Base-by-base conservation (phyloP, 805 yeast species). In the Ogataea angusta region DNA sequence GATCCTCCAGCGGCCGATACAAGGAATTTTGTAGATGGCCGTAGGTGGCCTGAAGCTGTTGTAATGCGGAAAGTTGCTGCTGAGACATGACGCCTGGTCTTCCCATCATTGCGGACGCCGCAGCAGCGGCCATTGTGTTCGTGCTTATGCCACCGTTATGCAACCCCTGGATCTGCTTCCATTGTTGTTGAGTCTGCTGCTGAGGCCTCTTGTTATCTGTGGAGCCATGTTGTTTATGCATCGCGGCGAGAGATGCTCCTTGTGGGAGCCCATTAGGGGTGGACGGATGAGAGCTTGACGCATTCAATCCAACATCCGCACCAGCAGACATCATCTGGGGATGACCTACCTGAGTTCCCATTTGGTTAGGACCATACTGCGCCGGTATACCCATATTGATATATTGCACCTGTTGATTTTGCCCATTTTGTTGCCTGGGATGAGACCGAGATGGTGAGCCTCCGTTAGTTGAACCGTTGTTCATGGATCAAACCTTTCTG, bases 31-130 rank as follows among this genome's bases (percentile, higher is more conserved):
- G 62, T 9, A 58, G 35, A 18, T 46, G 53, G 6, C 64, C 63
- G 40, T 59, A 59, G 2, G 64, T 57, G 15, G 56, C 56, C 38
- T 58, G 63, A 15, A 59, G 40, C 35, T 59, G 63, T 31, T 56
- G 53, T 13, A 59, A 22, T 4, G 59, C 53, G 8, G 52, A 52
- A 8, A 49, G 33, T 37, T 56, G 59, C 30, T 56, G 56, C 13
- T 45, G 48, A 17, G 57, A 50, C 23, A 53, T 47, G 17, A 41
- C 48, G n/a, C 57, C 57, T 10, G 57, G 49, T 15, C 53, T 42
- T 3, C 55, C 54, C 54, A 53, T 49, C 49, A 51, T 49, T 5
- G 57, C 56, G 14, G 51, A 46, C 10, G 57, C 56, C 5, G 58
- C 56, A 13, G 59, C 58, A 15, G 58, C 53, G 3, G 59, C 34